A percentile compares a stretch with the other conserved stretches of the same genome.
Conservation (phyloP, 805 yeast genomes). For the Lipomyces sp. region DNA sequence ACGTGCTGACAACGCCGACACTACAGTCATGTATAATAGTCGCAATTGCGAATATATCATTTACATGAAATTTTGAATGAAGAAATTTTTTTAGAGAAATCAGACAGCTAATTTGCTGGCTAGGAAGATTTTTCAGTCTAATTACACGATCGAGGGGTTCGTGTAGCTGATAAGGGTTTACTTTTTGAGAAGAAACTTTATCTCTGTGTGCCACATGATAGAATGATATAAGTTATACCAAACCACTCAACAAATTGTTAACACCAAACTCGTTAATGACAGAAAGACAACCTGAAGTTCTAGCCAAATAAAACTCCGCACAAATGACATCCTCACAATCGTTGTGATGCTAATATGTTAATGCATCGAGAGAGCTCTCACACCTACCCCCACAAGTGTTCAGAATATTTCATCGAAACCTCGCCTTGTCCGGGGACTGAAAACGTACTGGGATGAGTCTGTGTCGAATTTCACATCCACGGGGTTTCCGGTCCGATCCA, state of each 20-base stretch:
- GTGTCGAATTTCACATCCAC: slow-evolving; percentile 28
- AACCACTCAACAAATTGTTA: neutral
- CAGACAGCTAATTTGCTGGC: no score
- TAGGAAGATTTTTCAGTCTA: no score
- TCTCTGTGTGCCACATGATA: neutral
- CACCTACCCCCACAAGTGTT: neutral
- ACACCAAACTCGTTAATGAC: neutral
- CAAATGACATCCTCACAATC: neutral
- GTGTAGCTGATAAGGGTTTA: neutral
- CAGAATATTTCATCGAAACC: neutral
- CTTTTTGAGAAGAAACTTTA: neutral
- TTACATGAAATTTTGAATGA: no score
- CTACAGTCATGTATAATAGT: no score
- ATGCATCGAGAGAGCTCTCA: neutral
- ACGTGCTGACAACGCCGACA: no score
- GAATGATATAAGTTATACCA: neutral
- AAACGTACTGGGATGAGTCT: neutral
- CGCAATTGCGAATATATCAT: no score
- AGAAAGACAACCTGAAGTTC: neutral
- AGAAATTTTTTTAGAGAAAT: no score
- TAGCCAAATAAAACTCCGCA: neutral
- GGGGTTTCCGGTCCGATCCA: slow-evolving; percentile 41
- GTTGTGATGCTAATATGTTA: neutral
- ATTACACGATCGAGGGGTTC: neutral
- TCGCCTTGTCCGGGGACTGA: neutral